phyloP scores from a whole-genome alignment of 371 early-diverging fungal species.

The Saksenaea oblongispora region DNA sequence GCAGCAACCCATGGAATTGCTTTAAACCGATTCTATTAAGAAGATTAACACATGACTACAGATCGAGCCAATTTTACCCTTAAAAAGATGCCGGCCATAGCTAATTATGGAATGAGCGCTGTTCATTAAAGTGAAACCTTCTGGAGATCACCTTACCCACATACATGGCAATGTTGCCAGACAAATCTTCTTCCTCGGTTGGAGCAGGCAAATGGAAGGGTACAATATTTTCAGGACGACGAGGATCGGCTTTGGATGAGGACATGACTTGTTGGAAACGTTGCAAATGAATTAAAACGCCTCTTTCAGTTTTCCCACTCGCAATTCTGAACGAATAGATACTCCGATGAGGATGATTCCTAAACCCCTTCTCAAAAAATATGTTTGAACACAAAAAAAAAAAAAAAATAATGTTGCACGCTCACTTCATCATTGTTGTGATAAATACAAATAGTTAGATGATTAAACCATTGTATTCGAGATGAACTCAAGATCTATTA shows the following conservation, averaged over 20 bases:
- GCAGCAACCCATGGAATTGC: slow-evolving; percentile 47
- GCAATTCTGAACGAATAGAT: too few species aligned
- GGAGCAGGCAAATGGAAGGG: slow-evolving; percentile 43
- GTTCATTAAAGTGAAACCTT: neutral
- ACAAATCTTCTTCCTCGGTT: slow-evolving; percentile 31
- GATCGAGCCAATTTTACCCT: slow-evolving; percentile 28
- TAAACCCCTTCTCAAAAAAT: too few species aligned
- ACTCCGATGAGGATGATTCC: too few species aligned
- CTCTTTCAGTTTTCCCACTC: neutral
- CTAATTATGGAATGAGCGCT: slow-evolving; percentile 15
- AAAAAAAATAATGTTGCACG: too few species aligned
- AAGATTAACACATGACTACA: neutral
- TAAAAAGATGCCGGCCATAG: slow-evolving; percentile 45
- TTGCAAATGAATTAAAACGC: neutral
- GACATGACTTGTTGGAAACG: slow-evolving; percentile 20
- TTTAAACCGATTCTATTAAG: slow-evolving; percentile 34
- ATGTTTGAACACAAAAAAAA: too few species aligned
- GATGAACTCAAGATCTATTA: too few species aligned
- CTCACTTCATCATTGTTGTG: too few species aligned
- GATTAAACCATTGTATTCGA: too few species aligned
- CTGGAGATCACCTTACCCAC: slow-evolving; percentile 26
- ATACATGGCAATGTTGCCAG: slow-evolving; percentile 37
- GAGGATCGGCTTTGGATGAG: slow-evolving; percentile 46
- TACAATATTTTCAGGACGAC: slow-evolving; percentile 39
- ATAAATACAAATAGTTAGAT: too few species aligned